Evolutionary conservation across 2,329 filamentous ascomycete genomes (phyloP), one percentile per base, ranked within the genome.

Genomic region (Nigrograna mackinnonii): DNA sequence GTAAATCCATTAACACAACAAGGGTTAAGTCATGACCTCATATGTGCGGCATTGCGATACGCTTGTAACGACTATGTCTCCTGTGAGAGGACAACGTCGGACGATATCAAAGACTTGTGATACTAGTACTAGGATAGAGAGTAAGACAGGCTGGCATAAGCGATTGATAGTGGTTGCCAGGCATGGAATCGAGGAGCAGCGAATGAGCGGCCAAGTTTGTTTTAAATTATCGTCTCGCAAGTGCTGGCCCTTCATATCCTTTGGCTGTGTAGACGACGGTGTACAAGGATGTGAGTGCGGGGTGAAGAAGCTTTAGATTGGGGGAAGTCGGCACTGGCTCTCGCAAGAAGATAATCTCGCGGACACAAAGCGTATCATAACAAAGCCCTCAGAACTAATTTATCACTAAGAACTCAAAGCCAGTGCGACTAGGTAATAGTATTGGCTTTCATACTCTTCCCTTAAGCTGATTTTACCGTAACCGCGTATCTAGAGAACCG

Each of bases 111-210:
- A 17, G 26, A 30, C 22, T 38, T 28, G 22, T 38, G 21, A 13
- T 26, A 38, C 12, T 30, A 14, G 19, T 30, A 13, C 36, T n/a
- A 30, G 37, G 14, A 30, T 32, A n/a, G 14, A 31, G 26, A 39
- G n/a, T 39, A 21, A 33, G 37, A 24, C 37, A 39, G 33, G 37
- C 22, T 32, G 26, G 19, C 12, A 33, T 24, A 39, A 21, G 14
- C 28, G 37, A 39, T 39, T 20, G 37, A 39, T 14, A 21, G 16
- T 14, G 37, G 28, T 22, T 33, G 37, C 37, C 37, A 33, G 33
- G 37, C 4, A n/a, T 14, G 20, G 16, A 11, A 22, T 31, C 33
- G 24, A 9, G 18, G 28, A 39, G 37, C 22, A 32, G 37, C 37
- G 37, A 39, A 39, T 39, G 16, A 26, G 18, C 16, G 28, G 17